phyloP scores from a whole-genome alignment of 306 rosid genomes.

The Psophocarpus tetragonolobus region DNA sequence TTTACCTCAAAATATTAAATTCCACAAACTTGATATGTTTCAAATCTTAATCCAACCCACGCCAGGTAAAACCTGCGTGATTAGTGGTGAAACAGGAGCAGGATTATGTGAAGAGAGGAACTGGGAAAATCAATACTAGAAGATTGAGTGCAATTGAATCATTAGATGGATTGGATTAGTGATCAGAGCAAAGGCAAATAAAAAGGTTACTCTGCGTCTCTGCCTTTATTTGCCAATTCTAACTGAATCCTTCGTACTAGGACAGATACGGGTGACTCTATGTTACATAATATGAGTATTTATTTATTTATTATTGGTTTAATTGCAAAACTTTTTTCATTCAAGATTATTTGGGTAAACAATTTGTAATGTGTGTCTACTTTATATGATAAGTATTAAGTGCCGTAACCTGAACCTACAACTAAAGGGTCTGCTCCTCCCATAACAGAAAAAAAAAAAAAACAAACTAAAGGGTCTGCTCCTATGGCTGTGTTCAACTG shows the following conservation, averaged over 20 bases:
- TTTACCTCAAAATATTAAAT: conserved; percentile 31
- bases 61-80: conserved; percentile 24
- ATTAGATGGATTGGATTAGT: neutral
- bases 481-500: conserved; percentile 18
- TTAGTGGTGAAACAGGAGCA: conserved; percentile 3
- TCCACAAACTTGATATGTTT: conserved; percentile 24
- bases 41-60: conserved; percentile 27
- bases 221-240: conserved; percentile 23
- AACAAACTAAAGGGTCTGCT: too few relatives aligned
- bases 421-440: too few relatives aligned
- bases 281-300: neutral
- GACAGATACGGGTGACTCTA: neutral
- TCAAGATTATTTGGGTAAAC: neutral
- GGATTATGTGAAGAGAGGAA: conserved; percentile 49
- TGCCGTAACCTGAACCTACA: conserved; percentile 15
- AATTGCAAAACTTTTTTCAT: neutral
- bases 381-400: neutral
- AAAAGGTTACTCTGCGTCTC: conserved; percentile 22
- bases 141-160: conserved; percentile 37
- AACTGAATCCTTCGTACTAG: neutral
- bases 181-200: conserved; percentile 30
- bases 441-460: too few relatives aligned
- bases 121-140: conserved; percentile 7
- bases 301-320: neutral
- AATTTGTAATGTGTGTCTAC: neutral